Evolutionary conservation across 140 eudicot species (phyloP).

Genomic region (Flaveria floridana): DNA sequence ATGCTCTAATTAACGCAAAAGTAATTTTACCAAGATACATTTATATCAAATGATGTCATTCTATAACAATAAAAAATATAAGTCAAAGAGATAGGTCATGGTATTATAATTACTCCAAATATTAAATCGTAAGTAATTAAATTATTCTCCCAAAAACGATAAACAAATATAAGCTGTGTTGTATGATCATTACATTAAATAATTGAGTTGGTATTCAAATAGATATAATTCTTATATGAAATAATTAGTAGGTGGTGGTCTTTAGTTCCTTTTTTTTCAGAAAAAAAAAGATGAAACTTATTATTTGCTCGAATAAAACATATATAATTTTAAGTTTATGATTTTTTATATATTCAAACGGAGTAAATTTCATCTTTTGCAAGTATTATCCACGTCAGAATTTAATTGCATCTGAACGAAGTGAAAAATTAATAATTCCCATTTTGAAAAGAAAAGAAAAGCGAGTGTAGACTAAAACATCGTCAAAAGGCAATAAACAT

Average conservation of each 20-base stretch:
- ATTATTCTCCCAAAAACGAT: background rate
- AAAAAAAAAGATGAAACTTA: background rate
- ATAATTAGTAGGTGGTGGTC: conserved; percentile 13
- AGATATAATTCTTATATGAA: conserved; percentile 13
- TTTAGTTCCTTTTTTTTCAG: too few species aligned
- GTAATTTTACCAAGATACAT: background rate
- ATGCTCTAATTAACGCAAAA: too few species aligned
- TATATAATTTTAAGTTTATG: background rate
- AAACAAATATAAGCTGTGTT: background rate
- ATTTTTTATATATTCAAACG: too few species aligned
- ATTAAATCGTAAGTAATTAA: background rate
- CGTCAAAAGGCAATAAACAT: background rate
- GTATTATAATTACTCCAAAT: background rate
- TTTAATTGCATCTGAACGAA: background rate
- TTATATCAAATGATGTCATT: background rate
- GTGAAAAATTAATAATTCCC: background rate
- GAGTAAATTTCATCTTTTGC: background rate
- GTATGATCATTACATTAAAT: conserved; percentile 21
- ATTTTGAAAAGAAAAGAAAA: background rate
- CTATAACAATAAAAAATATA: background rate
- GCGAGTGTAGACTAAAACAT: background rate
- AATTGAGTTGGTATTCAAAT: conserved; percentile 1
- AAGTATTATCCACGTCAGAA: background rate
- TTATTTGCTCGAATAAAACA: too few species aligned
- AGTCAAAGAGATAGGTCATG: background rate